A percentile compares a stretch with the other conserved stretches of the same genome.
Conservation (phyloP, 192 early-diverging fungal species). For the Coemansia sp. region DNA sequence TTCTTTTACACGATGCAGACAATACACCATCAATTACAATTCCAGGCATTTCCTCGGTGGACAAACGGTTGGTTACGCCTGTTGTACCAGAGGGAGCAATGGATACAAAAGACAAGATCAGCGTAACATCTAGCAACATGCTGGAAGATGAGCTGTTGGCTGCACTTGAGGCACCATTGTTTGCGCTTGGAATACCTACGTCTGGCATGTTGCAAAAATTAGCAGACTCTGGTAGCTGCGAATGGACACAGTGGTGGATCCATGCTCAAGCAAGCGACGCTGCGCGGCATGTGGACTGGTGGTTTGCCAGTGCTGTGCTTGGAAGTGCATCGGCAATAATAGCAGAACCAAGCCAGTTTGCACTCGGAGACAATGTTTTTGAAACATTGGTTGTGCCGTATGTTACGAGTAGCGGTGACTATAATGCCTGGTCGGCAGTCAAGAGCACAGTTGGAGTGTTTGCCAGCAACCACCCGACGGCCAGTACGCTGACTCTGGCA, state of each 20-base stretch:
- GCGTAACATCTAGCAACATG: background rate
- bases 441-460: conserved; percentile 3
- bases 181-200: conserved; percentile 12
- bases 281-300: conserved; percentile 21
- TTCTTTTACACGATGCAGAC: conserved; percentile 1
- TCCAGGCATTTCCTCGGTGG: conserved; percentile 4
- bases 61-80: background rate
- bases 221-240: background rate
- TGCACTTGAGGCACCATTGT: conserved; percentile 23
- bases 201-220: background rate
- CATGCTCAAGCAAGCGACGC: background rate
- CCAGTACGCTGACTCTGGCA: background rate
- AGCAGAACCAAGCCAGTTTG: background rate
- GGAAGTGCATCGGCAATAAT: conserved; percentile 5
- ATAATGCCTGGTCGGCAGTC: background rate
- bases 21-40: conserved; percentile 1
- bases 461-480: background rate
- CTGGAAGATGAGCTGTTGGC: conserved; percentile 8
- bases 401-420: background rate
- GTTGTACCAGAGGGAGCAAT: background rate
- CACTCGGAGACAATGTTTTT: background rate
- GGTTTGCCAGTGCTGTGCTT: conserved; percentile 34
- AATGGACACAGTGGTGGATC: conserved; percentile 28
- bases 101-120: background rate
- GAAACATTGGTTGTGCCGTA: conserved; percentile 9